Conservation (phyloP, 2,329 filamentous ascomycete genomes). For the Xylariaceae sp. region DNA sequence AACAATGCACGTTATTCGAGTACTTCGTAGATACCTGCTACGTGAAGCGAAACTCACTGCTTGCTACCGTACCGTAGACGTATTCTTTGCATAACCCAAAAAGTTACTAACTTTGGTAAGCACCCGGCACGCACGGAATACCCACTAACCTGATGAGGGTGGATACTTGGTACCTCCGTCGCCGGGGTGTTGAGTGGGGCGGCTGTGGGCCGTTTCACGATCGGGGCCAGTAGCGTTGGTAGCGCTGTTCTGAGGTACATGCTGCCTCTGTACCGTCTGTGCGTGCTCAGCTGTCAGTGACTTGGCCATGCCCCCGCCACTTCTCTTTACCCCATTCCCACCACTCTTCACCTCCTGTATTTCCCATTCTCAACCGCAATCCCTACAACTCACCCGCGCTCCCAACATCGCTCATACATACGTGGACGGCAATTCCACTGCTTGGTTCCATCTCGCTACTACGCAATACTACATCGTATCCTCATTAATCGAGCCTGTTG, state of each 20-base stretch:
- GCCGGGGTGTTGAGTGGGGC: neutral
- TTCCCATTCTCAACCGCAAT: conserved; percentile 13
- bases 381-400: conserved; percentile 17
- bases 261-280: neutral
- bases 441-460: neutral
- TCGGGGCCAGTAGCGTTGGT: neutral
- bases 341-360: conserved; percentile 13
- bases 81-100: neutral
- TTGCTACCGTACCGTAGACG: neutral
- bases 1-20: neutral
- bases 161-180: neutral
- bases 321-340: conserved; percentile 19
- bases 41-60: neutral
- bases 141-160: neutral
- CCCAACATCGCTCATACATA: conserved; percentile 4
- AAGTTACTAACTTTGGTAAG: neutral
- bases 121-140: neutral
- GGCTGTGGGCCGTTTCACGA: neutral
- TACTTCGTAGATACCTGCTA: neutral
- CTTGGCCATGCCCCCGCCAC: conserved; percentile 23
- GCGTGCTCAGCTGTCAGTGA: conserved; percentile 19
- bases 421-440: neutral
- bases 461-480: neutral
- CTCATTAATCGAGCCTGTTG: conserved; percentile 2
- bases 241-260: neutral